Conservation (phyloP, 2,329 filamentous ascomycete species). For the Ophiocordyceps camponoti-saundersi region DNA sequence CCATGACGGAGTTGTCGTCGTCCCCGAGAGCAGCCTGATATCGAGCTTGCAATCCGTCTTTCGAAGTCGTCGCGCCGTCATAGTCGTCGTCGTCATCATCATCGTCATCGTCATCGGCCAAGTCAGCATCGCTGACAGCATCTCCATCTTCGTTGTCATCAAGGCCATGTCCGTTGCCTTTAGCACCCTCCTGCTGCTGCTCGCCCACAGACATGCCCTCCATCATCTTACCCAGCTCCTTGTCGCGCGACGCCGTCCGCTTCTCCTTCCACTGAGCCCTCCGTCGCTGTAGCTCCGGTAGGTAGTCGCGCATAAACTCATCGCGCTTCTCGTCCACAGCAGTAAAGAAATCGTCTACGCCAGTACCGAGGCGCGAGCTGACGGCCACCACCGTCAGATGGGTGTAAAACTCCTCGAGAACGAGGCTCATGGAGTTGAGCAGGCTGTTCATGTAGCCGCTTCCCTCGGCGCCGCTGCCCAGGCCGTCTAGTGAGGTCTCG, state of each 20-base stretch:
- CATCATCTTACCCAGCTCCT: constrained; percentile 86
- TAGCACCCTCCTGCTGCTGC: constrained; percentile 10
- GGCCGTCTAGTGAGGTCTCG: constrained; percentile 45
- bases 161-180: too few species aligned
- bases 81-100: constrained; percentile 44
- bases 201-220: constrained; percentile 55
- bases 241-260: constrained; percentile 55
- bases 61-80: constrained; percentile 27
- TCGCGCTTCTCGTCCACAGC: constrained; percentile 74
- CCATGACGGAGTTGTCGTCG: constrained; percentile 30
- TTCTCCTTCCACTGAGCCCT: constrained; percentile 58
- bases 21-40: constrained; percentile 62
- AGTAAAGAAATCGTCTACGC: constrained; percentile 83
- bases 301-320: constrained; percentile 83
- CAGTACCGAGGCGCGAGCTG: constrained; percentile 80
- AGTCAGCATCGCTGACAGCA: constrained; percentile 24
- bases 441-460: constrained; percentile 94
- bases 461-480: constrained; percentile 51
- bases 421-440: constrained; percentile 92
- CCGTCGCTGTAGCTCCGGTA: constrained; percentile 73
- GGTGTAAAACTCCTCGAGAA: constrained; percentile 94
- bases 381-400: constrained; percentile 88
- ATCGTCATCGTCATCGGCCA: constrained; percentile 35
- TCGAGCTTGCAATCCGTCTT: constrained; percentile 52
- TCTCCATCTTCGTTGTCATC: constrained; percentile 17